phyloP scores from a whole-genome alignment of 2,329 filamentous ascomycete species.

The Pseudogymnoascus sp. region DNA sequence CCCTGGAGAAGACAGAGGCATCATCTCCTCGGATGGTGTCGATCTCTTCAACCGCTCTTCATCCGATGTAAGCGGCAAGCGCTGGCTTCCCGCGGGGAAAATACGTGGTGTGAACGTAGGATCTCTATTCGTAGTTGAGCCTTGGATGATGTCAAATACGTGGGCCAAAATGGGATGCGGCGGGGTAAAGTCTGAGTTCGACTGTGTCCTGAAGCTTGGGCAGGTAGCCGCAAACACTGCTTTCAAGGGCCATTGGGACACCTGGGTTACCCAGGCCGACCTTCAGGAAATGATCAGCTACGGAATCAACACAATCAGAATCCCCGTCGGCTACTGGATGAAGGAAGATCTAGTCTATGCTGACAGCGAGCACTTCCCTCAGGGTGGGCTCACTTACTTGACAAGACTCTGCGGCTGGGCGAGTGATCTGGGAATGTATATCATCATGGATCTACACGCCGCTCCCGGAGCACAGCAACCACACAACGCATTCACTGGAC shows the following conservation, averaged over 20 bases:
- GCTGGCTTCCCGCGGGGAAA: constrained; percentile 27
- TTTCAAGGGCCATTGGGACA: constrained; percentile 40
- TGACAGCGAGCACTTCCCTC: constrained; percentile 40
- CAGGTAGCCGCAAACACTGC: constrained; percentile 36
- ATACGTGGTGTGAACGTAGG: constrained; percentile 45
- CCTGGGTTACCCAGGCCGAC: constrained; percentile 41
- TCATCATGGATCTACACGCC: constrained; percentile 44
- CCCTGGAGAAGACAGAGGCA: constrained; percentile 16
- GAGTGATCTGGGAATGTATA: constrained; percentile 38
- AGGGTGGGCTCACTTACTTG: constrained; percentile 39
- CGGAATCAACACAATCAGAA: constrained; percentile 42
- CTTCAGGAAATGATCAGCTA: constrained; percentile 37
- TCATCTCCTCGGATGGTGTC: constrained; percentile 11
- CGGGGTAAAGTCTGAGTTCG: constrained; percentile 35
- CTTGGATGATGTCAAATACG: constrained; percentile 37
- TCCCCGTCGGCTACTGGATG: constrained; percentile 46
- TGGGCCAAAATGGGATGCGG: constrained; percentile 42
- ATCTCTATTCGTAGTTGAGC: constrained; percentile 41
- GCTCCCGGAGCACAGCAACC: constrained; percentile 39
- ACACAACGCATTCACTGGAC: constrained; percentile 36
- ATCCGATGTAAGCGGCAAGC: constrained; percentile 9
- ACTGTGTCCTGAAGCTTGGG: constrained; percentile 40
- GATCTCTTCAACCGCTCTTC: constrained; percentile 16
- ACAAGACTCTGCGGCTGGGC: constrained; percentile 39
- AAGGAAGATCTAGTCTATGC: constrained; percentile 37